These are phyloP conservation scores for Fusarium sp. DNA, from an alignment of 2,329 filamentous ascomycete species.

Conservation along the genomic window DNA sequence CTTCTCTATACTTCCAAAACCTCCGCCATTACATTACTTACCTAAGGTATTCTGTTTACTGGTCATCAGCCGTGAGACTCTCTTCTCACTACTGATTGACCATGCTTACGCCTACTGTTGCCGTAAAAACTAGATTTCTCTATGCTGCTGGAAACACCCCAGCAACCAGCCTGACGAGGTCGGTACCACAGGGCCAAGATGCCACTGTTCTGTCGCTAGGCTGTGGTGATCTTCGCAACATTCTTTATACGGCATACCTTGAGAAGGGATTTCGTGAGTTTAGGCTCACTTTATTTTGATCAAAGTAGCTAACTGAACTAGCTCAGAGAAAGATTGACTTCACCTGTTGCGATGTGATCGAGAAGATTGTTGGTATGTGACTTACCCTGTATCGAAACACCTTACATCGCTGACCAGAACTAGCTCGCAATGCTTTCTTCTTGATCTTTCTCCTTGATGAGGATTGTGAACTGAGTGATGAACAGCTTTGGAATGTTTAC, in stretches of 20 bases:
- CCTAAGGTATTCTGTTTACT: too few relatives aligned
- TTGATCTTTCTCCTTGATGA: constrained; percentile 64
- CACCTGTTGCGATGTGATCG: constrained; percentile 67
- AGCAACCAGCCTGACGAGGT: constrained; percentile 61
- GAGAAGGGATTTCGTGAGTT: constrained; percentile 55
- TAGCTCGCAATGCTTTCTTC: constrained; percentile 68
- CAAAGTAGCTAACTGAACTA: constrained; percentile 44
- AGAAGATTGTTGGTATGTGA: constrained; percentile 61
- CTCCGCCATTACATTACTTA: neutral
- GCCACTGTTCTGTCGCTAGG: constrained; percentile 66
- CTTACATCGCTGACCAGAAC: neutral
- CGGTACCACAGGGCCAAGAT: constrained; percentile 62
- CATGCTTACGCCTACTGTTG: constrained; percentile 56
- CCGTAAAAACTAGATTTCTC: constrained; percentile 50
- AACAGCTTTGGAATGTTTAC: constrained; percentile 65
- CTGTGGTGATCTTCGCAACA: constrained; percentile 67
- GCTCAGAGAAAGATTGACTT: constrained; percentile 62
- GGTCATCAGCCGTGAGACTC: neutral
- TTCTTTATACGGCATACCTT: constrained; percentile 65
- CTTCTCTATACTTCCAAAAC: constrained; percentile 1
- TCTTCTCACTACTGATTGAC: neutral
- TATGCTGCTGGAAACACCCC: constrained; percentile 68
- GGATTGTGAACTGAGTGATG: constrained; percentile 38
- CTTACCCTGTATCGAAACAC: constrained; percentile 2
- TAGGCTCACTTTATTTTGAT: neutral